phyloP scores from a whole-genome alignment of 306 rosid species.

The Inga oerstediana region DNA sequence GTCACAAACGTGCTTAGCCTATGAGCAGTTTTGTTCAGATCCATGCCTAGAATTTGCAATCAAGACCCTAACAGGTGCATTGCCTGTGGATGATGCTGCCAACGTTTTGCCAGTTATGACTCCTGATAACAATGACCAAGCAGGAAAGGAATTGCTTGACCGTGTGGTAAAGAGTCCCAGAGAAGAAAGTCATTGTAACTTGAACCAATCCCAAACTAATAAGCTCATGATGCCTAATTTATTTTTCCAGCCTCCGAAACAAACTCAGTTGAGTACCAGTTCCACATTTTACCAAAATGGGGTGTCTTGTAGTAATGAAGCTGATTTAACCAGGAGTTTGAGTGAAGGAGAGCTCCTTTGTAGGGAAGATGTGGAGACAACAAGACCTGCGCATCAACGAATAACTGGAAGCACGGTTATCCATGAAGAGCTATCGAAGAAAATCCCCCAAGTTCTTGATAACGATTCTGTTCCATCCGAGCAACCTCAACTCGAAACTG shows the following conservation, averaged over 20 bases:
- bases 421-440: constrained; percentile 3
- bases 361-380: constrained; percentile 5
- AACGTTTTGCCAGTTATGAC: constrained; percentile 30
- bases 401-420: constrained; percentile 1
- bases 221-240: constrained; percentile 35
- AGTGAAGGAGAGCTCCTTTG: constrained; percentile 35
- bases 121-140: constrained; percentile 30
- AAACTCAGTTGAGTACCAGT: constrained; percentile 37
- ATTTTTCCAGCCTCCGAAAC: constrained; percentile 44
- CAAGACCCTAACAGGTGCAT: constrained; percentile 70
- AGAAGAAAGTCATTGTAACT: constrained; percentile 34
- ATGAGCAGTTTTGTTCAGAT: constrained; percentile 67
- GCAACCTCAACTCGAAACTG: constrained; percentile 41
- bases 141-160: constrained; percentile 33
- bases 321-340: constrained; percentile 20
- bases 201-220: constrained; percentile 39
- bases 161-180: constrained; percentile 29
- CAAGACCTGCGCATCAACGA: background rate
- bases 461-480: constrained; percentile 33
- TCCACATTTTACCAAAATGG: constrained; percentile 32
- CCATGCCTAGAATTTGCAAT: constrained; percentile 78
- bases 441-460: background rate
- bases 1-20: constrained; percentile 41
- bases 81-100: constrained; percentile 56
- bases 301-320: constrained; percentile 25